Percentiles rank a stretch among this genome's conserved stretches.
Evolutionary conservation across 208 protist genomes (phyloP).

Genomic region (Acanthamoeba lenticulata): DNA sequence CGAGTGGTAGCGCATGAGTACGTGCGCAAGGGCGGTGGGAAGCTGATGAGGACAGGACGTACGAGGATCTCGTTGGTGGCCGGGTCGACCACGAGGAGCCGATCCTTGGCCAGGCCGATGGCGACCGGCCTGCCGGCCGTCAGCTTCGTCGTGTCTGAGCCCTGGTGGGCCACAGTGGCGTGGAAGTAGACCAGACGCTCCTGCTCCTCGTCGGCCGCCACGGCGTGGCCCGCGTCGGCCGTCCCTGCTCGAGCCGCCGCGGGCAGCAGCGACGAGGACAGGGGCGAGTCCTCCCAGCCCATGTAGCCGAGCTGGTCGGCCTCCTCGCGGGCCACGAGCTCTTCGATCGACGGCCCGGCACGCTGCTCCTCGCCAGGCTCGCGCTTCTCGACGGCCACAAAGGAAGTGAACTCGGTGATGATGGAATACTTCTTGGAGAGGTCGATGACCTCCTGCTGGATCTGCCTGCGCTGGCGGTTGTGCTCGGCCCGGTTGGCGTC

Average conservation of each 20-base stretch:
- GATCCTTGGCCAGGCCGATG: background rate
- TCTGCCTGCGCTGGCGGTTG: constrained; percentile 45
- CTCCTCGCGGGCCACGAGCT: background rate
- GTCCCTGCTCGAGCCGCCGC: too few relatives aligned
- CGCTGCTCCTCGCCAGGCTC: background rate
- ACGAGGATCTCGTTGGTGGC: background rate
- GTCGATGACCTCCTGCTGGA: constrained; percentile 71
- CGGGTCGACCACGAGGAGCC: background rate
- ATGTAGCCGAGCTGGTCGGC: constrained; percentile 11
- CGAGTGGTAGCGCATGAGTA: too few relatives aligned
- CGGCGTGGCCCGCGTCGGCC: too few relatives aligned
- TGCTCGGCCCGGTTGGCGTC: constrained; percentile 12
- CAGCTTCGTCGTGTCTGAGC: background rate
- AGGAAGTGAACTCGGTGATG: constrained; percentile 77
- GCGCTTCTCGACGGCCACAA: constrained; percentile 65
- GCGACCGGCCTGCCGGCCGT: background rate
- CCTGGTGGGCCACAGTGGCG: background rate
- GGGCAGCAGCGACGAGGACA: too few relatives aligned
- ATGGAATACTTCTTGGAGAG: constrained; percentile 73
- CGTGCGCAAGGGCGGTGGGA: background rate
- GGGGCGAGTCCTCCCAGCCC: background rate
- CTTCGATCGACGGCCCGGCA: constrained; percentile 27
- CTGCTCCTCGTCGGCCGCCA: background rate
- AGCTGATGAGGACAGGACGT: background rate
- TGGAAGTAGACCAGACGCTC: background rate